Evolutionary conservation across 352 stramenopile species (phyloP), one percentile per base, ranked within the genome.

Genomic region (Thraustochytrium sp.): DNA sequence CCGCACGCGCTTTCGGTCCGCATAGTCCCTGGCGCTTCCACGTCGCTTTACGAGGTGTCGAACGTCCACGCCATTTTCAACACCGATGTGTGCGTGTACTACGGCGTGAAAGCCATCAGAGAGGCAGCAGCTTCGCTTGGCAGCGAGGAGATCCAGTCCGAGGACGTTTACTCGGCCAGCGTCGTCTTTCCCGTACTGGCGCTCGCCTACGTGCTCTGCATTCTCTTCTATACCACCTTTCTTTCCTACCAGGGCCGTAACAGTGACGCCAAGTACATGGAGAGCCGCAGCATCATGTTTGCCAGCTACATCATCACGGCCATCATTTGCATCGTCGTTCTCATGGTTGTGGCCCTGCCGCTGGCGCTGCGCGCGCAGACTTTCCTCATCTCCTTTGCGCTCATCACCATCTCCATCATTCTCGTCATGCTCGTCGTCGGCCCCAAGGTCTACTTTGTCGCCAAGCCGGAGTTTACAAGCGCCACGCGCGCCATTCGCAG

Each of bases 361-460:
- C 46, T 80, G 29, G 9, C 26, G n/a, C 26, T 49, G 23, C 29
- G n/a, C 44, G 76, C 68, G 29, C 42, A 63, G 31, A 80, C 46
- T 18, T 72, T 80, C 13, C 51, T 80, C 13, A 44, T 80, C 9
- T 61, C 34, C 38, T 40, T 51, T 8, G 63, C 34, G 21, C 68
- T 80, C 21, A 34, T 65, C 46, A 75, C 76, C 40, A 48, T 44
- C 18, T 80, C 68, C 8, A 21, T 80, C 4, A 64, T 80, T 23
- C 11, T 65, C 29, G 31, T 80, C 29, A 34, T 44, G 44, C 46
- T 80, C n/a, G 42, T 80, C 0, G 23, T 80, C 13, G 68, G 68
- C 29, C 68, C 68, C 34, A 80, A 80, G 68, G 42, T 80, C 0
- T 80, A 80, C 68, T 80, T 65, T 80, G 46, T 72, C 23, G 63